Percentiles rank a stretch among this genome's conserved stretches.
Conservation (phyloP, 2,329 filamentous ascomycete genomes). For the Arachnomyces sp. region DNA sequence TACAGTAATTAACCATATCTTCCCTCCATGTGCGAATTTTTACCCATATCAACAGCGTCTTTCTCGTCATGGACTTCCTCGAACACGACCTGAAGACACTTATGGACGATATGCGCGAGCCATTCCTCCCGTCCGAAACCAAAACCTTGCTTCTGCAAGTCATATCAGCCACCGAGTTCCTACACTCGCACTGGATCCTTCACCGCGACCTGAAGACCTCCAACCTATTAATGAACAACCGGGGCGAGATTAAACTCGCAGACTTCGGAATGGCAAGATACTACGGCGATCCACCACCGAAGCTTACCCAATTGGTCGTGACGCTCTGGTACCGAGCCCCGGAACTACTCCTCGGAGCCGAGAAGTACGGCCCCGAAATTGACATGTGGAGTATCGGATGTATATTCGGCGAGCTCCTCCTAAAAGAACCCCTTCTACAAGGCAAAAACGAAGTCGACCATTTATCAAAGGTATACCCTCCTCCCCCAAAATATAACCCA, state of each 20-base stretch:
- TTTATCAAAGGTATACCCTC: conserved; percentile 53
- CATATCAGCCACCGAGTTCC: conserved; percentile 68
- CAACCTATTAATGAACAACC: conserved; percentile 91
- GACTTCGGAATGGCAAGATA: conserved; percentile 98
- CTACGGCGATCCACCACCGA: conserved; percentile 67
- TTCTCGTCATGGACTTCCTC: conserved; percentile 92
- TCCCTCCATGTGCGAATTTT: conserved; percentile 10
- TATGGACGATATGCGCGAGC: conserved; percentile 87
- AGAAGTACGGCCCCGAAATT: conserved; percentile 65
- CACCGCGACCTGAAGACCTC: conserved; percentile 91
- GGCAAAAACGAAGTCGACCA: conserved; percentile 92
- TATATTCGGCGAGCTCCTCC: conserved; percentile 86
- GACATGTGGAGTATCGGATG: conserved; percentile 97
- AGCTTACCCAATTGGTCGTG: conserved; percentile 85
- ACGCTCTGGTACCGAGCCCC: conserved; percentile 95
- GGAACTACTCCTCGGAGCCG: conserved; percentile 76
- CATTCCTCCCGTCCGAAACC: conserved; percentile 84
- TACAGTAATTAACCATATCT: conserved; percentile 28
- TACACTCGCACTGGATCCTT: conserved; percentile 85
- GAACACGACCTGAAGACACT: conserved; percentile 94
- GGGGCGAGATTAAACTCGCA: conserved; percentile 87
- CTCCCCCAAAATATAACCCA: not conserved
- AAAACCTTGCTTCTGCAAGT: conserved; percentile 87
- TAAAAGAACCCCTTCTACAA: conserved; percentile 73
- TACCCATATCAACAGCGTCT: conserved; percentile 54